These are phyloP conservation scores for Takakia lepidozioides DNA, from an alignment of 225 moss, liverwort and hornwort species.

Conservation along the genomic window DNA sequence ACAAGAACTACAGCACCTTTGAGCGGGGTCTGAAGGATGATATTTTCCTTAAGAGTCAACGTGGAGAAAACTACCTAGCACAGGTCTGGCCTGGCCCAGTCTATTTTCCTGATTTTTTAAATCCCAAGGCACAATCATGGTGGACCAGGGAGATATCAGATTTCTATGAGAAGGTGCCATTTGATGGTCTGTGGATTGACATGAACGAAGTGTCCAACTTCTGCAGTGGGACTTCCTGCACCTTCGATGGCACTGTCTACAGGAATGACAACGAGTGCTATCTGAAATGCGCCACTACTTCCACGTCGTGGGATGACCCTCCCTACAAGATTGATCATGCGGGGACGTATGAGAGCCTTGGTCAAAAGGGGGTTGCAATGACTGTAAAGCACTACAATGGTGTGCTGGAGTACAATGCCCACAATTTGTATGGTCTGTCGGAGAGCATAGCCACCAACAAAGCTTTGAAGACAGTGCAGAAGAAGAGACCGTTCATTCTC, in stretches of 20 bases:
- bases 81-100: constrained; percentile 80
- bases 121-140: constrained; percentile 39
- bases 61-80: constrained; percentile 34
- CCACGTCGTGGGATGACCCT: constrained; percentile 61
- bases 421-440: constrained; percentile 57
- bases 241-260: no score
- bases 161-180: constrained; percentile 37
- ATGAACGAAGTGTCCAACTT: constrained; percentile 86
- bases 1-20: constrained; percentile 38
- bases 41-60: constrained; percentile 42
- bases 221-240: constrained; percentile 43
- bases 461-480: constrained; percentile 22
- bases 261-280: constrained; percentile 27
- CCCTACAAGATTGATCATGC: constrained; percentile 51
- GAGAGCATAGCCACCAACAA: constrained; percentile 35
- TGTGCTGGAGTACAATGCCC: constrained; percentile 55
- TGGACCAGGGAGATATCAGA: constrained; percentile 49
- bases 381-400: constrained; percentile 50
- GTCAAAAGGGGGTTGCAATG: constrained; percentile 29
- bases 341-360: constrained; percentile 10
- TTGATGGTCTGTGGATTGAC: constrained; percentile 80
- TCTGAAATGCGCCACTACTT: constrained; percentile 21
- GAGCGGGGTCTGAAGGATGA: constrained; percentile 40
- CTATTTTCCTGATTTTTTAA: constrained; percentile 54
- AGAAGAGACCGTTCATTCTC: constrained; percentile 55